Evolutionary conservation across 1,139 yeast species (phyloP).

Genomic region (Nadsonia starkeyi-henricii): DNA sequence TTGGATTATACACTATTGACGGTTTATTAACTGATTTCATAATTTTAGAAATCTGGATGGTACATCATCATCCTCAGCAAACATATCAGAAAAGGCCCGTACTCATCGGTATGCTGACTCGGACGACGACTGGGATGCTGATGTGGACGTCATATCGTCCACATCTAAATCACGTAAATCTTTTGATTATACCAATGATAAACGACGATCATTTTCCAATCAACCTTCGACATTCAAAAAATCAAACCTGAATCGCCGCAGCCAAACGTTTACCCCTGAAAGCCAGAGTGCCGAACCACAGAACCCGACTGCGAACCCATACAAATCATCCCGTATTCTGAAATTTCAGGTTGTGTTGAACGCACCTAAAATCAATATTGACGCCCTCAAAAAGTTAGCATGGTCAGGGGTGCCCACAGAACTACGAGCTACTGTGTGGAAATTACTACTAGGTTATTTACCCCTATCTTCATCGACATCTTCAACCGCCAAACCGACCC

Average conservation of each 20-base stretch:
- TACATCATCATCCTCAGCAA: no score
- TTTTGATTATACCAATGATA: slow-evolving; percentile 15
- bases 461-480: slow-evolving; percentile 27
- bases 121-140: slow-evolving; percentile 92
- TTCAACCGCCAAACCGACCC: no score
- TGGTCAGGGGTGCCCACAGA: slow-evolving; percentile 92
- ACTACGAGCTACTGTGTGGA: slow-evolving; percentile 81
- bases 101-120: slow-evolving; percentile 32
- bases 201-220: no score
- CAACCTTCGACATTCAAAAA: no score
- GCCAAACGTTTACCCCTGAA: no score
- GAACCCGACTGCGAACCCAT: no score
- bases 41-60: no score
- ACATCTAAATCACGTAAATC: slow-evolving; percentile 14
- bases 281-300: no score
- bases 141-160: slow-evolving; percentile 36
- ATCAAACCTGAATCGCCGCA: no score
- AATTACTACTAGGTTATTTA: slow-evolving; percentile 70
- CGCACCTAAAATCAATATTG: slow-evolving; percentile 46
- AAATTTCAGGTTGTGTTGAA: slow-evolving; percentile 55
- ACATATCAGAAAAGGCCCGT: no score
- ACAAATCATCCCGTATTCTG: slow-evolving; percentile 44
- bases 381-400: slow-evolving; percentile 60
- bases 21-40: no score
- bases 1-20: no score